Base-by-base conservation (phyloP, 345 rosid species). In the Lenwebbia sp. region DNA sequence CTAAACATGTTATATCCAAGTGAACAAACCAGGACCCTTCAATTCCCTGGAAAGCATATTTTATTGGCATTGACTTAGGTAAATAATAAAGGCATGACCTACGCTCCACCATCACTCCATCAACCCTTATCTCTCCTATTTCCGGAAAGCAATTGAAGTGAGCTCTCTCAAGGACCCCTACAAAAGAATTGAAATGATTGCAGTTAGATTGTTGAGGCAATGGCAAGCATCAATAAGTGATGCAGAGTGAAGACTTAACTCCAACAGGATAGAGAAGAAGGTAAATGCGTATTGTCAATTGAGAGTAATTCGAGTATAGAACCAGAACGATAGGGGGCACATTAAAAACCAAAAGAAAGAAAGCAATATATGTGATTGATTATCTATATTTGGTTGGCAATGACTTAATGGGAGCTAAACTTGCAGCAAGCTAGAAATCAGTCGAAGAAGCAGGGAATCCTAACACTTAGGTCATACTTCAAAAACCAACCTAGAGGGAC, bases 161-260 rank as follows among this genome's bases (percentile, higher is more conserved):
- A 50, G 85, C 60, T 87, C 85, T 88, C 88, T 92, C 94, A 26
- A 94, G 89, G 88, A 90, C 88, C 86, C 93, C 97, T 94, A 88
- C 92, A 91, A 41, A 70, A 87, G 13, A 84, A 70, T 28, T 53
- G 76, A 30, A 54, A 47, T 70, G 47, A 70, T 25, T 70, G 81
- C 47, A 19, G 81, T 21, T 83, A 85, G 55, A 85, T 17, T 22
- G n/a, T 26, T 25, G 47, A 54, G 62, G 57, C 84, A 54, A 33
- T 56, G n/a, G 62, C 60, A 15, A 83, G 62, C 40, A 40, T 54
- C 47, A 60, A 40, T 26, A 54, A 28, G 11, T 62, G 26, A 41
- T 28, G 54, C 82, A 57, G 41, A 23, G 52, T 53, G 30, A 82
- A 54, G 44, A 44, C n/a, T 58, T 13, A 54, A 54, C 13, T 47